phyloP scores from a whole-genome alignment of 805 yeast genomes.

The Wickerhamiella cacticola region DNA sequence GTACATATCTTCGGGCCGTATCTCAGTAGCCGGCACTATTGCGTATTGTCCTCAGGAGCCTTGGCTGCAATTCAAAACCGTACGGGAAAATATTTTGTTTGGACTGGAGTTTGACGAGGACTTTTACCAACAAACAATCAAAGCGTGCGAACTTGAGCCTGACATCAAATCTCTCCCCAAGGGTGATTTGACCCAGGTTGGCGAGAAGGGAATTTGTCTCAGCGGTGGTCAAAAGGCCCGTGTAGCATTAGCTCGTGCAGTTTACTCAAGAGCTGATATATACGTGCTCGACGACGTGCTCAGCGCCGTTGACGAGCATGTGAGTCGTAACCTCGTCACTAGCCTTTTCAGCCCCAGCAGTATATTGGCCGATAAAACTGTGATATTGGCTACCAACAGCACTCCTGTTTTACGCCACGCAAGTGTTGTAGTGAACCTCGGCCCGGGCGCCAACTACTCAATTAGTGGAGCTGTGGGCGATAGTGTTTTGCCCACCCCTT shows the following conservation, averaged over 20 bases:
- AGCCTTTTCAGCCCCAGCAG: constrained; percentile 73
- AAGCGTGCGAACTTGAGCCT: constrained; percentile 69
- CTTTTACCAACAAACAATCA: constrained; percentile 61
- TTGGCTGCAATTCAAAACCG: constrained; percentile 87
- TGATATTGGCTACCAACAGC: constrained; percentile 65
- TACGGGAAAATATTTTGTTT: constrained; percentile 72
- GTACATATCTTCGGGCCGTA: constrained; percentile 55
- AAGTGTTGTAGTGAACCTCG: constrained; percentile 51
- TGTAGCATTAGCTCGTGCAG: constrained; percentile 82
- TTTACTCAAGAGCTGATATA: constrained; percentile 82
- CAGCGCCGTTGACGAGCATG: constrained; percentile 92
- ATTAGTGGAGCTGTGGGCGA: background rate
- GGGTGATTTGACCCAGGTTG: constrained; percentile 81
- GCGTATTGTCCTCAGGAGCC: constrained; percentile 84
- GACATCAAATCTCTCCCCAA: constrained; percentile 67
- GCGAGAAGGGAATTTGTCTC: constrained; percentile 90
- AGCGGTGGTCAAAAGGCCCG: constrained; percentile 96
- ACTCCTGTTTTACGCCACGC: constrained; percentile 53
- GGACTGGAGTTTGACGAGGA: constrained; percentile 70
- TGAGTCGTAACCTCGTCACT: constrained; percentile 64
- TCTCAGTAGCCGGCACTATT: constrained; percentile 51
- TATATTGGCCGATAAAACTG: constrained; percentile 53
- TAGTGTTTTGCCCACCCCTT: background rate
- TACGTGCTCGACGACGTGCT: constrained; percentile 81
- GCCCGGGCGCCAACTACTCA: constrained; percentile 34